Evolutionary conservation across 768 basidiomycete species (phyloP), one percentile per base, ranked within the genome.

Genomic region (Podaxis sp.): DNA sequence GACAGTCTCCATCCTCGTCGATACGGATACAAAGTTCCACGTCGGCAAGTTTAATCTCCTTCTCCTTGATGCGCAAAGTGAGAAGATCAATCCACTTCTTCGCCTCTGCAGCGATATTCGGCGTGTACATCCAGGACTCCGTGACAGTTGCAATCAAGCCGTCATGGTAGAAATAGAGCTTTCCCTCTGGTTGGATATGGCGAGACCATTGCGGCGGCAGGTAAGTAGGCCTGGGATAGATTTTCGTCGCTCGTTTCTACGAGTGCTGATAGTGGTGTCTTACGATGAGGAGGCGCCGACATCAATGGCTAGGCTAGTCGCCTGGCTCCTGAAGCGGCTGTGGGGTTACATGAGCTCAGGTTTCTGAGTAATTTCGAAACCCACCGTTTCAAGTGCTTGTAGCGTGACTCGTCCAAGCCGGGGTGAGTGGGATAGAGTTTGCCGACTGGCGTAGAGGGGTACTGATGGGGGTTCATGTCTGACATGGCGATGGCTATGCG

Each of bases 111-210:
- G 76, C 71, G 0, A 71, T 72, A 24, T 76, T 76, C 3, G 68
- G 38, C 6, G 74, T 68, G 61, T 82, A 80, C 4, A 88, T 40
- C 64, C 86, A 75, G 1, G 80, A 82, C 28, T 87, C 86, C 0
- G 88, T 89, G 22, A 88, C 80, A 7, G 85, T 71, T 1, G 69
- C 70, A 26, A 80, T 73, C 6, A 67, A 56, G 20, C 72, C 66
- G 8, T 75, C 55, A 33, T 76, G 72, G 58, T 72, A 70, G 65
- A 83, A 88, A 67, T 89, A 89, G 1, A 73, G 64, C 65, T 86
- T 82, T 11, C 88, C 88, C 66, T 89, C 88, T 0, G 88, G 87
- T 55, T 89, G 87, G 2, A 77, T 72, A 44, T 78, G 70, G 3
- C 75, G 67, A 2, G 72, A 69, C 88, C 88, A 89, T n/a, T 75